Base-by-base conservation (phyloP, 164 flowering plant genomes). In the Annona squamosa region DNA sequence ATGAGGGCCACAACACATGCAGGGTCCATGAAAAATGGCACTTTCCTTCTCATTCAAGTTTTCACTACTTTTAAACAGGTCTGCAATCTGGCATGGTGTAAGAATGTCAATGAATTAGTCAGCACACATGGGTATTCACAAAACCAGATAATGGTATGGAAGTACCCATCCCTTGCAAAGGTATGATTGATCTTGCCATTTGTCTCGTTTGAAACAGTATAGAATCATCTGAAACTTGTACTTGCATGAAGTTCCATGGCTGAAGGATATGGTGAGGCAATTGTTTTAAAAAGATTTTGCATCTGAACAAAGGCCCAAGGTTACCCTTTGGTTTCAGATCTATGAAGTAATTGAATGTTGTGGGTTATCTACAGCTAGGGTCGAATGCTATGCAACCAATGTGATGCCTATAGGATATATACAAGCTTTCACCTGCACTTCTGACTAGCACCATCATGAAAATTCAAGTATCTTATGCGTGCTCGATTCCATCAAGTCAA, bases 131-230 rank as follows among this genome's bases (percentile, higher is more conserved):
- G 98, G 16, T 96, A 93, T 75, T 96, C 99, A 16, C 99, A 93
- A 81, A 93, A 96, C 79, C 99, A 96, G 77, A 87, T 96, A 37
- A 96, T 96, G 97, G 94, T 96, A 74, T 96, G 99, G 99, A 96
- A 93, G 79, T 96, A 96, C 75, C 99, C 99, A 71, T 83, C 97
- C 9, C 77, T 93, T 88, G 73, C 87, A 17, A 96, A 93, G 97
- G 99, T 94, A 82, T 17, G 74, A n/a, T 26, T 43, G 5, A 5
- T 3, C 57, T 67, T 5, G 3, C n/a, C 18, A 46, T 5, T n/a
- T 3, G 19, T 69, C 10, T 52, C 17, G 5, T 47, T 5, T 18
- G 5, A 6, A 16, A 16, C 65, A 16, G 18, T 17, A 63, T n/a
- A 63, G 18, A 63, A 63, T 63, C 19, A 16, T 63, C 9, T 16